Percentiles rank a stretch among this genome's conserved stretches.
Conservation (phyloP, 495 filamentous ascomycete genomes). For the Pyrenula massariospora region DNA sequence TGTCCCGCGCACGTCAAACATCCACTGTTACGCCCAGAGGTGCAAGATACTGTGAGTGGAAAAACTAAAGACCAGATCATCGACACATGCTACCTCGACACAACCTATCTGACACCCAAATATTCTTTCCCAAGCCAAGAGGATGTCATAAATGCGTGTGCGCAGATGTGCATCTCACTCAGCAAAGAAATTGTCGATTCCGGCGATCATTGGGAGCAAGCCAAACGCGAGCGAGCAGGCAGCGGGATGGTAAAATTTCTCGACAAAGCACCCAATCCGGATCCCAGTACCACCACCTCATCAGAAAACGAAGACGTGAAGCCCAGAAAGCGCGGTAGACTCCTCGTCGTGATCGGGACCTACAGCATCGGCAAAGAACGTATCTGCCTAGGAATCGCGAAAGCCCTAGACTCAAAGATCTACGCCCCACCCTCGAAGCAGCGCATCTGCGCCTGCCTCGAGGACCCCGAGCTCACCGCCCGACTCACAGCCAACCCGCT, state of each 20-base stretch:
- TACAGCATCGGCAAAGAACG: slow-evolving; percentile 98
- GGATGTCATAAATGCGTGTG: slow-evolving; percentile 75
- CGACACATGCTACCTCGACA: slow-evolving; percentile 93
- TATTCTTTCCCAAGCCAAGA: slow-evolving; percentile 89
- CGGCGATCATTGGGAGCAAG: slow-evolving; percentile 35
- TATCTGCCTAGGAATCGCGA: slow-evolving; percentile 84
- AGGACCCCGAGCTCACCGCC: slow-evolving; percentile 67
- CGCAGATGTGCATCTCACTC: slow-evolving; percentile 71
- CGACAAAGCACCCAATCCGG: slow-evolving; percentile 6
- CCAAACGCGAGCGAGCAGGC: slow-evolving; percentile 34
- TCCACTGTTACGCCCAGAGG: slow-evolving; percentile 65
- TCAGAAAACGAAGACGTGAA: neutral
- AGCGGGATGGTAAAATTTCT: slow-evolving; percentile 56
- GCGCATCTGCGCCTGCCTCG: slow-evolving; percentile 70
- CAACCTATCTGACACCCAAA: slow-evolving; percentile 89
- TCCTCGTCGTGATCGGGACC: slow-evolving; percentile 89
- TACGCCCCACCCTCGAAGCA: slow-evolving; percentile 75
- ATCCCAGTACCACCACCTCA: slow-evolving; percentile 5
- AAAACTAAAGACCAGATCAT: slow-evolving; percentile 71
- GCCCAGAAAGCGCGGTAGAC: slow-evolving; percentile 34
- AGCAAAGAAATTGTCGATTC: slow-evolving; percentile 43
- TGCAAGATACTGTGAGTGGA: slow-evolving; percentile 53
- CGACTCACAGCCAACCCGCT: slow-evolving; percentile 68
- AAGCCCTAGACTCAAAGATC: slow-evolving; percentile 79
- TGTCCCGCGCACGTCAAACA: slow-evolving; percentile 79